These are phyloP conservation scores for Rhizophagus prolifer DNA, from an alignment of 192 early-diverging fungal genomes.

Conservation along the genomic window DNA sequence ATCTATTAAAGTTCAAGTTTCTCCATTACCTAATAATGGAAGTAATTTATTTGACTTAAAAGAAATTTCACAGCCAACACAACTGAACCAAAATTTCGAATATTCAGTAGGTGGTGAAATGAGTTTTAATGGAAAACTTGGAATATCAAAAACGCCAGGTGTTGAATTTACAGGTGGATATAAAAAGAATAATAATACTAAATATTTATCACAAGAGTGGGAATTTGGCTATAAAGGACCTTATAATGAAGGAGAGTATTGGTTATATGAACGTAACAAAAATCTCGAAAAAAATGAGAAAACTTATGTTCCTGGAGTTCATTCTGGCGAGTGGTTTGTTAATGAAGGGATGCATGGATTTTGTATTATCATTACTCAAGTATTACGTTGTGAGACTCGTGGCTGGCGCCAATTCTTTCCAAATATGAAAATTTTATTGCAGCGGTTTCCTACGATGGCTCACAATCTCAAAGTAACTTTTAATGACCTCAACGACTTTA, in stretches of 20 bases:
- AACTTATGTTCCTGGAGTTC: background rate
- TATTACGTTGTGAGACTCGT: background rate
- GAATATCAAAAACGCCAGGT: background rate
- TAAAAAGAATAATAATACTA: background rate
- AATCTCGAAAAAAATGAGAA: background rate
- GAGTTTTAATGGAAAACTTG: background rate
- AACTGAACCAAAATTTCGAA: background rate
- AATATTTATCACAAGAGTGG: background rate
- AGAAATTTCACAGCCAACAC: background rate
- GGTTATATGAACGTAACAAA: background rate
- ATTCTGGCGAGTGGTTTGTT: background rate
- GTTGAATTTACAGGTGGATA: background rate
- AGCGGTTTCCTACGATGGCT: background rate
- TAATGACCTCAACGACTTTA: background rate
- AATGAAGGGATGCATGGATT: background rate
- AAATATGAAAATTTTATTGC: background rate
- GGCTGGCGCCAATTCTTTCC: background rate
- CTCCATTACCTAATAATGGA: background rate
- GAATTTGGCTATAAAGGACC: background rate
- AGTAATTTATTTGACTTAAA: background rate
- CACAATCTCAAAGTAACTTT: background rate
- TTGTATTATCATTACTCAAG: background rate
- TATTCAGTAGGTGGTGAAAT: background rate
- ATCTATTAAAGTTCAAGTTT: background rate
- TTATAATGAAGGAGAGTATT: background rate